These are phyloP conservation scores for Pinus taeda DNA, from an alignment of 75 land plant species.

Conservation along the genomic window DNA sequence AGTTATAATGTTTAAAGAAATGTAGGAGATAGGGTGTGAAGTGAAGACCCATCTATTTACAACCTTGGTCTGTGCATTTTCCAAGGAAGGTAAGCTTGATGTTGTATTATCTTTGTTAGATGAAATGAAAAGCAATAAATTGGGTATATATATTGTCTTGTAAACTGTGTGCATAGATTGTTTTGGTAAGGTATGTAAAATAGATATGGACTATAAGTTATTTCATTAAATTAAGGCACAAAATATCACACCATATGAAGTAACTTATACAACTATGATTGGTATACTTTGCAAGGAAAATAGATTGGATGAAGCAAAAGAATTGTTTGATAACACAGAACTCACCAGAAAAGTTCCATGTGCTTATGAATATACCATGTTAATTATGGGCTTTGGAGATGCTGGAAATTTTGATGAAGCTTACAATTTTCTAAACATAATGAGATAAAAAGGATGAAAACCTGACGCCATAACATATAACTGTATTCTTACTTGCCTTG, in stretches of 20 bases:
- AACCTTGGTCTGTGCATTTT: constrained; percentile 52
- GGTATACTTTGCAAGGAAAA: constrained; percentile 58
- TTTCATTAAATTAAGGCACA: constrained; percentile 67
- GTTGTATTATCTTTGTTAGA: constrained; percentile 61
- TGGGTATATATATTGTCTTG: constrained; percentile 54
- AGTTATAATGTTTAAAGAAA: constrained; percentile 62
- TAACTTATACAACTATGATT: constrained; percentile 74
- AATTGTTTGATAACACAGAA: constrained; percentile 42
- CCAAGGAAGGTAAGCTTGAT: constrained; percentile 61
- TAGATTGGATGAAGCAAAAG: constrained; percentile 54
- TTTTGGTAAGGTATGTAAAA: constrained; percentile 80
- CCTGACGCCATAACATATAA: too few relatives aligned
- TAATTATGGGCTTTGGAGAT: too few relatives aligned
- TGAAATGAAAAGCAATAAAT: constrained; percentile 63
- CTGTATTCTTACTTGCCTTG: too few relatives aligned
- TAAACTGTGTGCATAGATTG: constrained; percentile 82
- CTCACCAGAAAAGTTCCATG: too few relatives aligned
- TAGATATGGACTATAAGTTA: constrained; percentile 77
- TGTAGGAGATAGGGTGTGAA: constrained; percentile 46
- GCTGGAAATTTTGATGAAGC: too few relatives aligned
- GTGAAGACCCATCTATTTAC: constrained; percentile 46
- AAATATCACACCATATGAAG: constrained; percentile 67
- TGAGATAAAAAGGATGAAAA: too few relatives aligned
- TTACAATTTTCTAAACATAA: too few relatives aligned
- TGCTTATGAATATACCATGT: too few relatives aligned